Evolutionary conservation across 169 alveolate genomes (phyloP).

Genomic region (Cryptosporidium sp.): DNA sequence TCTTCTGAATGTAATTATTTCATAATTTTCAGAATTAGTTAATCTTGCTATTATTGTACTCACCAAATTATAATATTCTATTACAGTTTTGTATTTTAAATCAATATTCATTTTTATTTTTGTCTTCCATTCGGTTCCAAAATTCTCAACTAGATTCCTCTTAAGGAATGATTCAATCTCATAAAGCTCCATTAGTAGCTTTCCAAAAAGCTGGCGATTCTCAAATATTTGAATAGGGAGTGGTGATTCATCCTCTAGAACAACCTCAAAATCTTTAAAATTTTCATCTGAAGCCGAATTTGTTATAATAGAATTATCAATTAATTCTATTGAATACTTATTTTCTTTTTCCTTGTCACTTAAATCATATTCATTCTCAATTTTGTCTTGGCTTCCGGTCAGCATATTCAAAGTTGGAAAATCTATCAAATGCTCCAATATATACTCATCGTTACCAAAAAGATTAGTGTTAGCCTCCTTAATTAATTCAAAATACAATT

Average conservation of each 20-base stretch:
- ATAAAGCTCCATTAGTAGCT: conserved; percentile 10
- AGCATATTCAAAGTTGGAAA: conserved; percentile 25
- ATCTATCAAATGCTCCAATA: neutral
- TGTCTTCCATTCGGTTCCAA: conserved; percentile 1
- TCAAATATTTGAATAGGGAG: neutral
- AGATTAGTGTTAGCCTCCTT: conserved; percentile 3
- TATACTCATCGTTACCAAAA: neutral
- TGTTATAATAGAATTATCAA: neutral
- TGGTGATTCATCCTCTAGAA: neutral
- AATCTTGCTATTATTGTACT: neutral
- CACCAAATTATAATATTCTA: neutral
- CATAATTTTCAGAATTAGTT: conserved; percentile 7
- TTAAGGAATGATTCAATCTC: conserved; percentile 26
- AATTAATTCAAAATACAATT: conserved; percentile 1
- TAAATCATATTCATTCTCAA: neutral
- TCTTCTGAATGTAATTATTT: conserved; percentile 1
- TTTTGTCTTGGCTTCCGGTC: neutral
- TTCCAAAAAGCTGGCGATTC: conserved; percentile 24
- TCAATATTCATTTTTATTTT: neutral
- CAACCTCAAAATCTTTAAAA: neutral
- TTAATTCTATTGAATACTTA: neutral
- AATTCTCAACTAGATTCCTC: neutral
- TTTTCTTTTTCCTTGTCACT: neutral
- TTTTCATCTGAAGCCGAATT: neutral
- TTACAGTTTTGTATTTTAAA: neutral